Evolutionary conservation across 108 stramenopile genomes (phyloP).

Genomic region (Parietichytrium sp.): DNA sequence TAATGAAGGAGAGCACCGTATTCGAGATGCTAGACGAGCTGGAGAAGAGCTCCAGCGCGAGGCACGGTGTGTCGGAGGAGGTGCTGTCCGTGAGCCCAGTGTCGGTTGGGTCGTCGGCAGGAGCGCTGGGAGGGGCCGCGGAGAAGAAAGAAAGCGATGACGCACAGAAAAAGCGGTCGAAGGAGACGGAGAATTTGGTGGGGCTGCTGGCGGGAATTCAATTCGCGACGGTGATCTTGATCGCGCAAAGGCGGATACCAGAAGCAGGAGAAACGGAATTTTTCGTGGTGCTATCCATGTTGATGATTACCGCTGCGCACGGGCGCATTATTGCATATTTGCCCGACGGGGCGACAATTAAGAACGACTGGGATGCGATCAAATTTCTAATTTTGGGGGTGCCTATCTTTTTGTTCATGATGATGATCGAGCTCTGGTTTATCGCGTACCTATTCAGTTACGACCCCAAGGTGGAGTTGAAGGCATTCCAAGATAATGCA

Average conservation of each 20-base stretch:
- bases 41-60: too few species aligned
- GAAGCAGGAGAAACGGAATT: neutral
- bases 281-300: slow-evolving; percentile 27
- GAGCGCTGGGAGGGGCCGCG: too few species aligned
- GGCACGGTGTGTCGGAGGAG: too few species aligned
- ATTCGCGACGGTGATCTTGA: slow-evolving; percentile 20
- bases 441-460: neutral
- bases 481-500: neutral
- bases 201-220: neutral
- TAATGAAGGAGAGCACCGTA: too few species aligned
- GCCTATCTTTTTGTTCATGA: slow-evolving; percentile 1
- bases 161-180: neutral
- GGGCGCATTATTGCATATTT: neutral
- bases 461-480: neutral
- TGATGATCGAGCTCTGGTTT: slow-evolving; percentile 15
- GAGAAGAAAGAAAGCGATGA: too few species aligned
- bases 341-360: neutral
- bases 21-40: too few species aligned
- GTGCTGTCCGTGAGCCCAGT: too few species aligned
- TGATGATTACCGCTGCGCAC: slow-evolving; percentile 17
- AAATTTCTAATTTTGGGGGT: neutral
- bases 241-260: slow-evolving; percentile 13
- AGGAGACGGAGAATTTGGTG: neutral
- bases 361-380: neutral
- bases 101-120: too few species aligned